Evolutionary conservation across 768 basidiomycete genomes (phyloP), one percentile per base, ranked within the genome.

Genomic region (Lactarius sp.): DNA sequence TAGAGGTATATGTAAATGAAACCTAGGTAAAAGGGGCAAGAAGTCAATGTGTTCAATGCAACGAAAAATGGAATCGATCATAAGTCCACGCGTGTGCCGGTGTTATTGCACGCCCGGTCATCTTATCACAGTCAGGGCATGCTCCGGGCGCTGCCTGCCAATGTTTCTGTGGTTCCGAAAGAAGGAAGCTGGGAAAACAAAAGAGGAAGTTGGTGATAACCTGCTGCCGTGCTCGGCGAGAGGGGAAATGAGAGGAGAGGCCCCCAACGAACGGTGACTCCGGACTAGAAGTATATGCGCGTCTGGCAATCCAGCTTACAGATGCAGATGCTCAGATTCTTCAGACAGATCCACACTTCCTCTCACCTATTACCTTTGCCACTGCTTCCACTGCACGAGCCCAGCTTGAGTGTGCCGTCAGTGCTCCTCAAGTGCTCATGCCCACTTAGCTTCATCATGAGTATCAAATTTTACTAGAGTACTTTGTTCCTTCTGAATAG

Each of bases 261-360:
- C 27, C 27, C 27, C 27, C 27, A 27, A 27, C 27, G 27, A 27
- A 27, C 27, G 27, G 33, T 54, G 53, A 41, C 47, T 49, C 22
- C 22, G 47, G 47, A 16, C 12, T 47, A 47, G 46, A 47, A 20
- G 56, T 50, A 50, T 59, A 42, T 52, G n/a, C 59, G 41, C 51
- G 46, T 56, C 34, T 36, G 61, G 13, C 52, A 20, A 20, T 22
- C 37, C 27, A 55, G 50, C 37, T 10, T 44, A 2, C 60, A 49
- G 5, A 31, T 16, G 13, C 22, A 56, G 6, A 62, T 57, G 57
- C 46, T 7, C 22, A 59, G 52, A 54, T 41, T 64, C 16, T 5
- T 49, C 1, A 54, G 52, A 6, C 60, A 41, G 60, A 64, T 64
- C 62, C 14, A 44, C 39, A 51, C 13, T 55, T 31, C 41, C 10